These are phyloP conservation scores for Saccharum hybrid DNA, from an alignment of 202 grass and related monocot genomes.

Conservation along the genomic window DNA sequence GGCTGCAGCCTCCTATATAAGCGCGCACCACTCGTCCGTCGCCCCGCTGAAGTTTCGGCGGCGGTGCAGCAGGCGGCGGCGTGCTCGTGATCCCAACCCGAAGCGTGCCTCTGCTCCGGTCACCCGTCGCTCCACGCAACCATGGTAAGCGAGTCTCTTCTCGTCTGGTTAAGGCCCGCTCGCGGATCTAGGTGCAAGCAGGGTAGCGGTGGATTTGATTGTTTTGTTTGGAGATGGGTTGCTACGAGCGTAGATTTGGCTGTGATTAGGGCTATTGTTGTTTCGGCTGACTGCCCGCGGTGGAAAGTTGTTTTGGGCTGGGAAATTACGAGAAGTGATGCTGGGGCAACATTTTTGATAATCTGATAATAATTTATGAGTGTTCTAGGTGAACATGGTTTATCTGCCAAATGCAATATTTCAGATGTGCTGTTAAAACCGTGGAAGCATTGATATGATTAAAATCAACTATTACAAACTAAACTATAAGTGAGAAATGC, in stretches of 20 bases:
- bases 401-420: not conserved
- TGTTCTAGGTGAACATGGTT: not conserved
- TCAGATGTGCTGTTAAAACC: not conserved
- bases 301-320: not conserved
- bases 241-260: not conserved
- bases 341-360: too few species aligned
- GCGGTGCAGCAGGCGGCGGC: conserved; percentile 38
- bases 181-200: not conserved
- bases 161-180: not conserved
- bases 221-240: not conserved
- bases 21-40: not conserved
- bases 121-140: conserved; percentile 27
- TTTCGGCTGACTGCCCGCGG: not conserved
- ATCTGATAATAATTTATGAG: not conserved
- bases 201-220: not conserved
- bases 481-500: not conserved
- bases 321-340: not conserved
- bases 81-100: conserved; percentile 18
- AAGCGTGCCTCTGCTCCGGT: conserved; percentile 20
- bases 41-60: conserved; percentile 29
- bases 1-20: conserved; percentile 33
- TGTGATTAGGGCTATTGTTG: too few species aligned
- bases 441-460: not conserved
- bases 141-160: conserved; percentile 40
- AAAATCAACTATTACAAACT: too few species aligned